phyloP scores from a whole-genome alignment of 2,329 filamentous ascomycete species.

The Penicillium corylophilum region DNA sequence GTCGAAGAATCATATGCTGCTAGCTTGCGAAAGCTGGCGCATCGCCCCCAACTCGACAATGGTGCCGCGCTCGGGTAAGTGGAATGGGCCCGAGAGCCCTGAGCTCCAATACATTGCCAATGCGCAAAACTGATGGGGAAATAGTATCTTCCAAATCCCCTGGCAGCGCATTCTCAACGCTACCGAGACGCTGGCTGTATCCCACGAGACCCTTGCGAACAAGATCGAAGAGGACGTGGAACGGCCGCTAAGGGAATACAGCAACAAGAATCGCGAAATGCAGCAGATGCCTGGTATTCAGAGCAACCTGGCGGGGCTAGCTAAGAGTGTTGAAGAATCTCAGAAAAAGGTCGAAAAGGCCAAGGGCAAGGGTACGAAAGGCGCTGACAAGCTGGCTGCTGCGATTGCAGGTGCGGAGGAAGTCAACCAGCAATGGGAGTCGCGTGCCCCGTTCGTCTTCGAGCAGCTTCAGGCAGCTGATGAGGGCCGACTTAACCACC shows the following conservation, averaged over 20 bases:
- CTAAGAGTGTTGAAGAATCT: constrained; percentile 79
- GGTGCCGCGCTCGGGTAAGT: constrained; percentile 82
- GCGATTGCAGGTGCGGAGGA: constrained; percentile 72
- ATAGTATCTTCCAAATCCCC: constrained; percentile 81
- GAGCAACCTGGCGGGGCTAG: constrained; percentile 74
- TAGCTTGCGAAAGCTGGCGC: constrained; percentile 75
- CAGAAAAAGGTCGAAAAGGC: constrained; percentile 85
- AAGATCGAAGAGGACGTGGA: constrained; percentile 90
- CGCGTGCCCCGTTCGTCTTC: constrained; percentile 90
- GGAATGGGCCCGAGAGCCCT: neutral
- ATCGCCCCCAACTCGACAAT: constrained; percentile 70
- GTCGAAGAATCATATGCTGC: constrained; percentile 88
- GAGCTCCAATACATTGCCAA: neutral
- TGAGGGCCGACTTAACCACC: constrained; percentile 82
- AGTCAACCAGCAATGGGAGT: constrained; percentile 84
- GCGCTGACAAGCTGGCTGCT: constrained; percentile 70
- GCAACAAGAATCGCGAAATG: constrained; percentile 69
- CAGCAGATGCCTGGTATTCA: constrained; percentile 78
- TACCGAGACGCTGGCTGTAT: constrained; percentile 75
- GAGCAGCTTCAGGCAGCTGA: constrained; percentile 89
- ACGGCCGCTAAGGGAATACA: constrained; percentile 73
- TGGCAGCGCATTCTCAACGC: constrained; percentile 86
- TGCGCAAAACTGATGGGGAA: constrained; percentile 14
- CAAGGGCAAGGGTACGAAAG: constrained; percentile 71
- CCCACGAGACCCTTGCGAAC: constrained; percentile 76